phyloP scores from a whole-genome alignment of 176 grass and related monocot species.

The Thinopyrum elongatum region DNA sequence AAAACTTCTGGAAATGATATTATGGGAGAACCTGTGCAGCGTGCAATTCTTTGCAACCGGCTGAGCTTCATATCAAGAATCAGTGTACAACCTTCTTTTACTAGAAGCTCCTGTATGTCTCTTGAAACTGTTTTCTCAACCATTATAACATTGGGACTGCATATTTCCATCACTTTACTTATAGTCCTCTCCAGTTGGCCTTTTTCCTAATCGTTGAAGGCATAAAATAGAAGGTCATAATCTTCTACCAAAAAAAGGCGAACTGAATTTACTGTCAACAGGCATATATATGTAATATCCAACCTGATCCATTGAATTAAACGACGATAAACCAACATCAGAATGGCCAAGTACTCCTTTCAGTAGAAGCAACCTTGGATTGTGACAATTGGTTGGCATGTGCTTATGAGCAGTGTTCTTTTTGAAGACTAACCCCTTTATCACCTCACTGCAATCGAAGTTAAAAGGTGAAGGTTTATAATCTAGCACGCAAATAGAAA shows the following conservation, averaged over 20 bases:
- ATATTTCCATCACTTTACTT: slow-evolving; percentile 71
- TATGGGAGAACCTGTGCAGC: slow-evolving; percentile 81
- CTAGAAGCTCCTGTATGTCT: slow-evolving; percentile 71
- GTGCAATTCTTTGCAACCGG: slow-evolving; percentile 68
- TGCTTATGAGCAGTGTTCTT: slow-evolving; percentile 97
- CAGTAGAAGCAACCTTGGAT: slow-evolving; percentile 86
- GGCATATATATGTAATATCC: not conserved
- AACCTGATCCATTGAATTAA: slow-evolving; percentile 88
- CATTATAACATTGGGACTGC: slow-evolving; percentile 76
- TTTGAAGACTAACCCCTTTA: slow-evolving; percentile 94
- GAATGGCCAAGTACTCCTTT: slow-evolving; percentile 79
- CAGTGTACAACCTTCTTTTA: slow-evolving; percentile 67
- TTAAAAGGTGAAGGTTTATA: slow-evolving; percentile 25
- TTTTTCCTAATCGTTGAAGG: slow-evolving; percentile 59
- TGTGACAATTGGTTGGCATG: slow-evolving; percentile 76
- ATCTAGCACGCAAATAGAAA: slow-evolving; percentile 26
- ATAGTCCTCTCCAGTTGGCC: slow-evolving; percentile 59
- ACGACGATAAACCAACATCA: slow-evolving; percentile 78
- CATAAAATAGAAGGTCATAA: slow-evolving; percentile 19
- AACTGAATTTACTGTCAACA: not conserved
- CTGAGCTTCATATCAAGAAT: slow-evolving; percentile 79
- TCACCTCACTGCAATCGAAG: slow-evolving; percentile 72
- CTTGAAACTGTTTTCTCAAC: slow-evolving; percentile 89
- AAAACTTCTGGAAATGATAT: slow-evolving; percentile 73
- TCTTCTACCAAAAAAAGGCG: not conserved